A percentile compares a stretch with the other conserved stretches of the same genome.
These are phyloP conservation scores for Nicotiana paniculata DNA, from an alignment of 257 asterid species.

Conservation along the genomic window DNA sequence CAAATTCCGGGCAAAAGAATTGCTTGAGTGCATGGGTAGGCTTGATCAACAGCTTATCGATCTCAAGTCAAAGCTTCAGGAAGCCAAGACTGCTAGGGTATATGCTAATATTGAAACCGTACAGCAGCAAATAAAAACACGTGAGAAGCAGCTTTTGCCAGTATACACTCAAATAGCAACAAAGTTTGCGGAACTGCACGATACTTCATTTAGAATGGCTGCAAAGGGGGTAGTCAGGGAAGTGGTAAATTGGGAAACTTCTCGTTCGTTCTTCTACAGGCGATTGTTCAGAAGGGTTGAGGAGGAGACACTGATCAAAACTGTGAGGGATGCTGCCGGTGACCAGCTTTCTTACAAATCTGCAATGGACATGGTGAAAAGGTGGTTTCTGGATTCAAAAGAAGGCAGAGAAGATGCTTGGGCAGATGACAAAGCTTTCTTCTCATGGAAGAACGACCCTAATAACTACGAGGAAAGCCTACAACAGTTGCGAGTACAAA, in stretches of 20 bases:
- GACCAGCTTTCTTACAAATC: slow-evolving; percentile 45
- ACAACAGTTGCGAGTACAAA: slow-evolving; percentile 55
- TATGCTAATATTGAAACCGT: slow-evolving; percentile 26
- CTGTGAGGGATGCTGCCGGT: slow-evolving; percentile 78
- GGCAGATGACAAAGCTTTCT: slow-evolving; percentile 64
- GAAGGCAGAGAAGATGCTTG: slow-evolving; percentile 52
- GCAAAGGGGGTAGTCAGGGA: slow-evolving; percentile 79
- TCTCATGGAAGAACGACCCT: slow-evolving; percentile 63
- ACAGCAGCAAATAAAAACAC: slow-evolving; percentile 51
- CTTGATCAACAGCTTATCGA: slow-evolving; percentile 63
- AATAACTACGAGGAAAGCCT: slow-evolving; percentile 62
- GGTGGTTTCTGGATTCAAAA: slow-evolving; percentile 66
- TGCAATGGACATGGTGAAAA: slow-evolving; percentile 53
- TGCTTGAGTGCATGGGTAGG: slow-evolving; percentile 90
- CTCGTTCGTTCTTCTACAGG: slow-evolving; percentile 62
- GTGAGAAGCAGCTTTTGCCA: slow-evolving; percentile 87
- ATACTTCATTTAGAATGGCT: slow-evolving; percentile 88
- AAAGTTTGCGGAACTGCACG: slow-evolving; percentile 89
- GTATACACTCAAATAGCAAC: slow-evolving; percentile 88
- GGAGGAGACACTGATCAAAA: slow-evolving; percentile 67
- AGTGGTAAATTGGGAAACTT: slow-evolving; percentile 76
- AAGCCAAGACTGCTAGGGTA: slow-evolving; percentile 31
- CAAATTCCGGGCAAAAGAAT: slow-evolving; percentile 71
- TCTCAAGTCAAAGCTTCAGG: slow-evolving; percentile 49
- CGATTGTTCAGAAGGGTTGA: slow-evolving; percentile 68